phyloP scores from a whole-genome alignment of 2,329 filamentous ascomycete species.

The Aquanectria penicillioides region DNA sequence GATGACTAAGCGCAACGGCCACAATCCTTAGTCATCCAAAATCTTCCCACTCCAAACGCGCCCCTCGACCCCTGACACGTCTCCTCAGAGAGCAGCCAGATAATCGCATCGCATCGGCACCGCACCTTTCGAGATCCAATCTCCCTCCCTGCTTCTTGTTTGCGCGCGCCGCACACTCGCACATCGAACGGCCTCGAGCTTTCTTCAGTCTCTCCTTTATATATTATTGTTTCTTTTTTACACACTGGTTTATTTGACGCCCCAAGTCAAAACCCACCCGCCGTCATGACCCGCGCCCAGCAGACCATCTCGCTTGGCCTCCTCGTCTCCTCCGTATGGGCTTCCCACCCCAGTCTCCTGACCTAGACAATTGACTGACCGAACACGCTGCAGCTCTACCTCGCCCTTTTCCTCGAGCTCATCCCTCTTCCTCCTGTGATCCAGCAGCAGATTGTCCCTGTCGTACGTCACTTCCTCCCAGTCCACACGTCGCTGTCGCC shows the following conservation, averaged over 20 bases:
- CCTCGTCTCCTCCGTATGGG: slow-evolving; percentile 84
- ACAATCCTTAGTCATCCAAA: slow-evolving; percentile 30
- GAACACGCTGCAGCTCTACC: slow-evolving; percentile 78
- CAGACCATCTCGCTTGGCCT: slow-evolving; percentile 91
- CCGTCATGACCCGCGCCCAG: slow-evolving; percentile 95
- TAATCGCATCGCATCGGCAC: slow-evolving; percentile 27
- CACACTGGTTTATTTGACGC: background rate
- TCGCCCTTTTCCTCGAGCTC: slow-evolving; percentile 84
- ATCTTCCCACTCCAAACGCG: slow-evolving; percentile 25
- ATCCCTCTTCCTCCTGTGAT: slow-evolving; percentile 81
- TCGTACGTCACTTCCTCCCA: slow-evolving; percentile 69
- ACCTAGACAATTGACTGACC: slow-evolving; percentile 27
- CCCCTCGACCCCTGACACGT: slow-evolving; percentile 38
- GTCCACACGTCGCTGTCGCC: no score
- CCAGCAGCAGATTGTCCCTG: slow-evolving; percentile 86
- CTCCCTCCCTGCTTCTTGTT: slow-evolving; percentile 3
- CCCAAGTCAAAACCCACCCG: slow-evolving; percentile 50
- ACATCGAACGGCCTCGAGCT: background rate
- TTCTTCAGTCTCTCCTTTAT: slow-evolving; percentile 10
- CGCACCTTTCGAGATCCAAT: background rate
- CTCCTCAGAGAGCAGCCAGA: slow-evolving; percentile 37
- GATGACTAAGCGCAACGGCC: slow-evolving; percentile 9
- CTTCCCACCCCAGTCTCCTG: background rate
- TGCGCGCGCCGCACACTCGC: background rate
- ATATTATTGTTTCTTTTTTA: background rate